A percentile compares a stretch with the other conserved stretches of the same genome.
Evolutionary conservation across 2,329 filamentous ascomycete genomes (phyloP).

Genomic region (Phaeosphaeriaceae sp.): DNA sequence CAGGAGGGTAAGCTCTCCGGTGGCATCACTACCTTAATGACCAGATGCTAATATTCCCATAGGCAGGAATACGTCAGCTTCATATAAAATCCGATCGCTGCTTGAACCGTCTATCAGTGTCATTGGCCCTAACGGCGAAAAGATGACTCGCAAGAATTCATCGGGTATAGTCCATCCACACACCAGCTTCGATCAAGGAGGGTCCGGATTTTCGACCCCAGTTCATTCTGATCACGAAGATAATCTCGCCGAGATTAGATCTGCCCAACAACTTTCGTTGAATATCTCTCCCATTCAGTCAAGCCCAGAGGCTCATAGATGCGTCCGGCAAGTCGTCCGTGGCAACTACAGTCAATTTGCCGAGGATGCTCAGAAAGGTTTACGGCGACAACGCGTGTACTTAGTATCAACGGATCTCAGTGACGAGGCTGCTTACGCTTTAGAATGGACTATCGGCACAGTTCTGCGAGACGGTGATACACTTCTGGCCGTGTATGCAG

Average conservation of each 20-base stretch:
- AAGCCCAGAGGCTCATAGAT: conserved; percentile 76
- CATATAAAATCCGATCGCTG: conserved; percentile 66
- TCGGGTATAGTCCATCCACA: conserved; percentile 71
- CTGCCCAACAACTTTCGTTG: conserved; percentile 83
- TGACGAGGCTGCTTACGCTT: conserved; percentile 89
- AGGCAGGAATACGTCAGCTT: conserved; percentile 59
- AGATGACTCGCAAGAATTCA: conserved; percentile 58
- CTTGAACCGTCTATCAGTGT: conserved; percentile 72
- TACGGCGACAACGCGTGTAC: conserved; percentile 83
- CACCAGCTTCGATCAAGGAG: conserved; percentile 79
- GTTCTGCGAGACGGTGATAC: conserved; percentile 94
- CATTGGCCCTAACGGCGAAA: conserved; percentile 67
- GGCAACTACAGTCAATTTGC: conserved; percentile 82
- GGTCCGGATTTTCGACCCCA: conserved; percentile 64
- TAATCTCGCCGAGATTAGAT: conserved; percentile 82
- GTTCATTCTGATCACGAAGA: conserved; percentile 87
- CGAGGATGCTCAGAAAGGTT: conserved; percentile 77
- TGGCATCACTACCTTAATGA: background rate
- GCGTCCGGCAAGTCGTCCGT: conserved; percentile 87
- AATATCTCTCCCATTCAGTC: conserved; percentile 80
- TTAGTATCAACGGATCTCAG: conserved; percentile 95
- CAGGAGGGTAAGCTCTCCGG: conserved; percentile 70
- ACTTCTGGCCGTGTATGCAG: conserved; percentile 88
- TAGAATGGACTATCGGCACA: conserved; percentile 97
- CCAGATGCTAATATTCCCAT: conserved; percentile 14